Evolutionary conservation across 106 monocot genomes (phyloP), one percentile per base, ranked within the genome.

Genomic region (Allium sativum): DNA sequence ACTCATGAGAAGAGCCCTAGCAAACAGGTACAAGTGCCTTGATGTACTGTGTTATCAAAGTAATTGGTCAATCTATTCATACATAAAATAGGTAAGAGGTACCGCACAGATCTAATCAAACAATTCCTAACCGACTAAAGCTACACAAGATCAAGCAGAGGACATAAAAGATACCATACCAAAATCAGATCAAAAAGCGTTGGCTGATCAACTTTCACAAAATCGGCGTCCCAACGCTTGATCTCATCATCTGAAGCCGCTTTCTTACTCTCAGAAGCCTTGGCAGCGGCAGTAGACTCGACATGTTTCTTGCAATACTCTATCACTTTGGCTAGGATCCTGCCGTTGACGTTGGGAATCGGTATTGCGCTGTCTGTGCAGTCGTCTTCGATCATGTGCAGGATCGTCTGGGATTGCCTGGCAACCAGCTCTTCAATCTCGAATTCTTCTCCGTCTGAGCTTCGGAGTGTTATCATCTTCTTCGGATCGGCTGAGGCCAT

Each of bases 261-360:
- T 12, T 69, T 43, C 9, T 48, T 58, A 22, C 8, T 19, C 21
- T 50, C 10, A 12, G 56, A 45, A 6, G 56, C 17, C 19, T 31
- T 31, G 56, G 11, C 18, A 7, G 21, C 40, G 22, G 11, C 18
- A 7, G 21, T 19, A 4, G 1, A 57, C 31, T 57, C 56, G 18
- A 17, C 84, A 45, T 84, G 84, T 73, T 79, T 84, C 84, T 79
- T 84, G 70, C 79, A 79, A 67, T 84, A 84, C 79, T 84, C 79
- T 56, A 84, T 74, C 48, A 84, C 79, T 68, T 77, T 84, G 44
- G 84, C 65, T 0, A 84, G 72, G 79, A 79, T 79, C 73, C 63
- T 72, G 63, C 79, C 68, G 61, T 59, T 73, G 66, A 79, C 79
- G 51, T 79, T 79, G 41, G 84, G 83, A n/a, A 84, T 61, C 14